Evolutionary conservation across 371 early-diverging fungal genomes (phyloP), one percentile per base, ranked within the genome.

Genomic region (Mucor velutinosus): DNA sequence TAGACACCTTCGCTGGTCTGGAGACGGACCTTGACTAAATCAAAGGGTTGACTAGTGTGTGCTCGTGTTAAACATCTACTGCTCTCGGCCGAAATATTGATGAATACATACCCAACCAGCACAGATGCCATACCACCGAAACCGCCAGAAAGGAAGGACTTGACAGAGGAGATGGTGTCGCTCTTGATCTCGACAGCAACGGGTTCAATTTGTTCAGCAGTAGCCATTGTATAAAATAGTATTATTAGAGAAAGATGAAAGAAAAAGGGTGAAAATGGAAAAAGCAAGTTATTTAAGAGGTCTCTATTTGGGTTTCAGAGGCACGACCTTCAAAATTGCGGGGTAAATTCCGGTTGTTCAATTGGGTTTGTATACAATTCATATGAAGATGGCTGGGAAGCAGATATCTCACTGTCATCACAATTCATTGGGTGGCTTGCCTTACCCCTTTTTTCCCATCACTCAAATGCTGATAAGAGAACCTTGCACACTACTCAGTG

Each of bases 111-210:
- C 84, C 89, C 91, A 45, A 85, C 93, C 53, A 93, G 76, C 58
- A 93, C 93, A 60, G 88, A 76, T 32, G 88, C 84, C 76, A 93
- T 90, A 72, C 95, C 95, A 81, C 95, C 95, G 71, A 95, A 92
- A 55, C 97, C 99, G 71, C 99, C 98, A 21, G 95, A 92, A 73
- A 99, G 77, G 82, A 98, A 95, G 49, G 97, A 96, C 87, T 97
- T 95, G 74, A 93, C 80, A 37, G 81, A 80, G 11, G 80, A 78
- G 30, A 74, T 76, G 29, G 82, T 78, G 4, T 71, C 62, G 41
- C 60, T 56, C 58, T 75, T 66, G 11, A 65, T 66, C 29, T 30
- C 60, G 29, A 41, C 60, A 32, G 58, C 35, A 3, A 69, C 64
- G 58, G 63, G 32, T 33, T 64, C 58, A 57, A 55, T 25, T 55